Evolutionary conservation across 1,284 basidiomycete species (phyloP), one percentile per base, ranked within the genome.

Genomic region (Porogramme epimiltina): DNA sequence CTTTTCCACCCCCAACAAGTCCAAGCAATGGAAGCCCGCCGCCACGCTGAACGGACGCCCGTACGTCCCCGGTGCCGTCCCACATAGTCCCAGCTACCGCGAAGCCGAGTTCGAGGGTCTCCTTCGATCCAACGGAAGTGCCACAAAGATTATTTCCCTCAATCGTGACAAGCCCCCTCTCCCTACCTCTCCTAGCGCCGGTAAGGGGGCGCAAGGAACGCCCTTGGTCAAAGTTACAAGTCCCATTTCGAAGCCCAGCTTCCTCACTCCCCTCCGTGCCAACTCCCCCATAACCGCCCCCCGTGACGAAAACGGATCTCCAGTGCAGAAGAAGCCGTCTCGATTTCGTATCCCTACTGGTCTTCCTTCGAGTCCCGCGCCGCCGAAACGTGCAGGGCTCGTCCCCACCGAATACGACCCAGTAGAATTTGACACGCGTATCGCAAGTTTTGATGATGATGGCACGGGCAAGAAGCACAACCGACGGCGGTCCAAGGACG

Each of bases 61-160:
- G 4, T 89, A 89, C 60, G 77, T 84, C 36, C 72, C 88, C 3
- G 87, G 87, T 2, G 80, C 82, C 56, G 84, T 86, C 1, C 85
- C 87, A 3, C 74, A 73, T 43, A 82, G 79, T 54, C 82, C 82
- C 2, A 79, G 77, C 5, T 74, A 78, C 49, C 77, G 83, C 42
- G 88, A 90, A 64, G 78, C 83, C 42, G 91, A 93, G 64, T 93
- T 95, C 62, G 92, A 93, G 62, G 81, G 84, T 18, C 75, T 93
- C 57, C 70, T 93, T 31, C 76, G 80, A 36, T 81, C 77, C 13
- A 74, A 76, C 25, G 73, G 63, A 3, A 77, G 66, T 37, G 70
- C 72, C 15, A 90, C 87, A 18, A 89, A 87, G 65, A 70, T 89
- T 38, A 75, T 89, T 13, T 74, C 79, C 13, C 67, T 88, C 52